Conservation (phyloP, 331 rosid genomes). For the Quercus phellos region DNA sequence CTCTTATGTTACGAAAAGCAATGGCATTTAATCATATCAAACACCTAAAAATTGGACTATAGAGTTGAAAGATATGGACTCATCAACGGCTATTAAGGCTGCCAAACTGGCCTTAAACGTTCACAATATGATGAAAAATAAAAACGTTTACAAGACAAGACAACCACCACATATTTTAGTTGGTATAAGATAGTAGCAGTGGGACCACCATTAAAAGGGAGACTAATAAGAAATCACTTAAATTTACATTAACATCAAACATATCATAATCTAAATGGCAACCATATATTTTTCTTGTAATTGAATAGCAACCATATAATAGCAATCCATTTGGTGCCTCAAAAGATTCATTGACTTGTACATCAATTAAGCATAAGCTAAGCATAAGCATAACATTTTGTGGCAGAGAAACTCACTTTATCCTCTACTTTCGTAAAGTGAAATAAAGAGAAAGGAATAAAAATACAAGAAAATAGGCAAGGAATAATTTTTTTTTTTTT, state of each 20-base stretch:
- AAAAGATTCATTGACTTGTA: background rate
- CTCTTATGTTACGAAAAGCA: too few relatives aligned
- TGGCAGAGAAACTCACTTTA: slow-evolving; percentile 14
- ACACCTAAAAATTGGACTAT: background rate
- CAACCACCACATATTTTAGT: background rate
- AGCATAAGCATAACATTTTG: background rate
- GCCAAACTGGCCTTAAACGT: background rate
- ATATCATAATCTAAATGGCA: background rate
- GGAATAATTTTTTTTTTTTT: background rate
- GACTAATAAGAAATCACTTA: background rate
- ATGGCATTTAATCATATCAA: background rate
- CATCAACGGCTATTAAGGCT: background rate
- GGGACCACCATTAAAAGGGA: slow-evolving; percentile 6
- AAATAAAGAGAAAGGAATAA: background rate
- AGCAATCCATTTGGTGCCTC: background rate
- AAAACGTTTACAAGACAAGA: background rate
- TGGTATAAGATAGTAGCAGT: background rate
- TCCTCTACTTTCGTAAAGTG: background rate
- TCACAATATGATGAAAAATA: too few relatives aligned
- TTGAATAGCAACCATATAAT: background rate
- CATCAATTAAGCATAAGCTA: background rate
- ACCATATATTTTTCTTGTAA: too few relatives aligned
- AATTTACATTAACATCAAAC: background rate
- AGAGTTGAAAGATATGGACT: background rate
- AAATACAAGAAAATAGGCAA: background rate